A percentile compares a stretch with the other conserved stretches of the same genome.
Conservation (phyloP, 495 filamentous ascomycete genomes). For the Chlorociboria aeruginascens region DNA sequence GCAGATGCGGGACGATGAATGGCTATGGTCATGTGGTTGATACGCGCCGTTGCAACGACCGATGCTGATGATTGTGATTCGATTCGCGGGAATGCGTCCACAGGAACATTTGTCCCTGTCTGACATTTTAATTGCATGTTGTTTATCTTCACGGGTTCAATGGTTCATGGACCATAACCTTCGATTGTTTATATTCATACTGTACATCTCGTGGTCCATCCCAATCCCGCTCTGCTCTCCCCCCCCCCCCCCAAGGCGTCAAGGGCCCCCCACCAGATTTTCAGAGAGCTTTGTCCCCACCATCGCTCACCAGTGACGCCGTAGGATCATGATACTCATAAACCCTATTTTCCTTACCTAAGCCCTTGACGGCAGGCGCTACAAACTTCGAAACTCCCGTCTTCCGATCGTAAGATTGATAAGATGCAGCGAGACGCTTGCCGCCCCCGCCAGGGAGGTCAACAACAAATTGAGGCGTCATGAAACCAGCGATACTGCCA, state of each 20-base stretch:
- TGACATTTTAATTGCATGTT: no score
- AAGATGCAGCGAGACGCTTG: slow-evolving; percentile 41
- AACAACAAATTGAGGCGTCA: slow-evolving; percentile 46
- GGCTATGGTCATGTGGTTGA: no score
- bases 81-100: no score
- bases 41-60: no score
- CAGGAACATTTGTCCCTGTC: no score
- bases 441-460: slow-evolving; percentile 50
- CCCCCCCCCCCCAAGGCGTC: neutral
- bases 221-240: no score
- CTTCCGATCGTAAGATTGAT: slow-evolving; percentile 29
- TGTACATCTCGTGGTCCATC: no score
- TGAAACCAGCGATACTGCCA: slow-evolving; percentile 46
- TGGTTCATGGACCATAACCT: no score
- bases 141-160: no score
- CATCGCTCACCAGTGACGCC: neutral
- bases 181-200: no score
- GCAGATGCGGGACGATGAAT: no score
- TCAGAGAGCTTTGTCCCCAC: neutral
- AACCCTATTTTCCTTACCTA: slow-evolving; percentile 31
- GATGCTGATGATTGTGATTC: no score
- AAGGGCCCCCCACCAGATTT: neutral
- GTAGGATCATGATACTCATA: slow-evolving; percentile 47
- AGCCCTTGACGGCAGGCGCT: slow-evolving; percentile 37
- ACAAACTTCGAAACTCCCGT: slow-evolving; percentile 39